Evolutionary conservation across 2,329 filamentous ascomycete species (phyloP).

Genomic region (Thielaviopsis ethacetica): DNA sequence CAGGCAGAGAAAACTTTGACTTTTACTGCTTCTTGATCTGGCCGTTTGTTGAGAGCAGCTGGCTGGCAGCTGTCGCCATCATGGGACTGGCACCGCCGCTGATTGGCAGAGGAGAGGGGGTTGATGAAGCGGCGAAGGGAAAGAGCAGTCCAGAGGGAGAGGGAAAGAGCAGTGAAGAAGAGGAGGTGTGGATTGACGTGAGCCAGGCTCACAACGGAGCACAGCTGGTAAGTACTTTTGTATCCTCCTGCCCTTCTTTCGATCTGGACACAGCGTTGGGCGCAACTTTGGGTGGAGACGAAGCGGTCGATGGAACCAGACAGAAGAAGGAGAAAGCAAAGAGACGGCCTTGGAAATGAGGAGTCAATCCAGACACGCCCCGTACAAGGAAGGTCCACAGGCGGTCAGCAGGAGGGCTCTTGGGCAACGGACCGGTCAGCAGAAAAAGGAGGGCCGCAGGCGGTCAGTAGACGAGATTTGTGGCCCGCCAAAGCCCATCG

Average conservation of each 20-base stretch:
- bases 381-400: too few species aligned
- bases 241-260: neutral
- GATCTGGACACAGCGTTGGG: neutral
- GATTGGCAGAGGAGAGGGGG: conserved; percentile 18
- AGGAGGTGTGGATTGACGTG: conserved; percentile 58
- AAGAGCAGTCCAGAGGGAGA: neutral
- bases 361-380: too few species aligned
- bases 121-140: neutral
- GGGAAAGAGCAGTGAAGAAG: conserved; percentile 20
- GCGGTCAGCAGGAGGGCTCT: too few species aligned
- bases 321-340: too few species aligned
- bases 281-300: neutral
- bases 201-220: conserved; percentile 66
- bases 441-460: too few species aligned
- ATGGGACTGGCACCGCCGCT: conserved; percentile 68
- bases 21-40: conserved; percentile 98
- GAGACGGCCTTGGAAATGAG: too few species aligned
- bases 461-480: too few species aligned
- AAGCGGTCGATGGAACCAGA: neutral
- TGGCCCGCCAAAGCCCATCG: too few species aligned
- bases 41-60: conserved; percentile 91
- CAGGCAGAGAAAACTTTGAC: conserved; percentile 85
- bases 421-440: too few species aligned
- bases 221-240: conserved; percentile 44
- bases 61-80: conserved; percentile 78